Evolutionary conservation across 164 flowering plant genomes (phyloP), one percentile per base, ranked within the genome.

Genomic region (Santalum album): DNA sequence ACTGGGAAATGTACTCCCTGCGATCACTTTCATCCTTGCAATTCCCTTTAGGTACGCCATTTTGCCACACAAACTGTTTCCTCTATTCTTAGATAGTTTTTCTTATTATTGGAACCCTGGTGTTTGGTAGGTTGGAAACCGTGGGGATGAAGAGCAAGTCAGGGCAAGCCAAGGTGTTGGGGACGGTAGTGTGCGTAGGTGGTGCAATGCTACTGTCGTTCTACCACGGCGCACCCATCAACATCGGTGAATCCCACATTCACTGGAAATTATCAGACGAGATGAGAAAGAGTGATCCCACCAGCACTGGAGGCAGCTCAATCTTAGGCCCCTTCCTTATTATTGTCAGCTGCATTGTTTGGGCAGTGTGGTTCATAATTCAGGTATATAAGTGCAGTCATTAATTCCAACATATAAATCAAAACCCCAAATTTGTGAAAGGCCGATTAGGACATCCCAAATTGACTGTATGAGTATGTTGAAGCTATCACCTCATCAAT

Each of bases 191-290:
- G 4, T 84, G 94, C 44, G 84, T 90, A 3, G 85, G 86, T 6
- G 99, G 96, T 27, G 97, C 99, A 2, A 79, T 92, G 86, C 27
- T 92, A 14, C 60, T 89, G 69, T 82, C 97, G 26, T 83, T 92
- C 54, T 92, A 84, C 81, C 79, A 82, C 49, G 96, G 99, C 12
- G 51, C 52, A 6, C 36, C 21, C 1, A 58, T 92, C 12, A 49
- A 52, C 39, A 73, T 87, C 7, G 76, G 74, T 11, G 56, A 70
- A 46, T 79, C 96, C 1, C 58, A 60, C 17, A 67, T 92, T 17
- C 85, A 85, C 38, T 87, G 87, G 97, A 63, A 64, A 7, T 77
- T 75, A 56, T 77, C 78, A 18, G 74, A 75, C 19, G 48, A 55
- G 7, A 52, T 69, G 49, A 47, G 48, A 10, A 19, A 65, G 1